These are phyloP conservation scores for Schizonepeta tenuifolia DNA, from an alignment of 257 asterid genomes.

Conservation along the genomic window DNA sequence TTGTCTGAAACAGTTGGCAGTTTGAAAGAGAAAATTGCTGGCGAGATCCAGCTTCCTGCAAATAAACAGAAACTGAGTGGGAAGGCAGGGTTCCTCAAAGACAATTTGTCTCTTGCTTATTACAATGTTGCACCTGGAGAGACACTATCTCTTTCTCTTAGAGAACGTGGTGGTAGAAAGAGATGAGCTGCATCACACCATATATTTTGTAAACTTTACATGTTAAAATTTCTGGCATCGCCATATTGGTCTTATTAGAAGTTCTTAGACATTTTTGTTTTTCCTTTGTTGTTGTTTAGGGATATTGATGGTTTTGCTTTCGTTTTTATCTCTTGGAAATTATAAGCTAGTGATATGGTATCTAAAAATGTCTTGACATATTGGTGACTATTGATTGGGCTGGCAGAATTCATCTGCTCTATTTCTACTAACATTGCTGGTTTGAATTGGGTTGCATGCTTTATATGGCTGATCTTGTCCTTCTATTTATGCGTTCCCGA, in stretches of 20 bases:
- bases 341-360: slow-evolving; percentile 45
- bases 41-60: slow-evolving; percentile 91
- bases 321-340: neutral
- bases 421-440: slow-evolving; percentile 15
- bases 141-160: slow-evolving; percentile 72
- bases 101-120: slow-evolving; percentile 89
- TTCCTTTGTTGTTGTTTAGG: slow-evolving; percentile 33
- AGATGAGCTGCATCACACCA: slow-evolving; percentile 56
- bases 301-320: slow-evolving; percentile 38
- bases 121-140: slow-evolving; percentile 84
- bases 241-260: slow-evolving; percentile 34
- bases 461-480: slow-evolving; percentile 35
- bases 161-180: slow-evolving; percentile 99
- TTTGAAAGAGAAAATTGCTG: slow-evolving; percentile 92
- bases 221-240: slow-evolving; percentile 32
- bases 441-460: slow-evolving; percentile 28
- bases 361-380: slow-evolving; percentile 36
- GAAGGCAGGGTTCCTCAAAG: slow-evolving; percentile 98
- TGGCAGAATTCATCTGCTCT: slow-evolving; percentile 14
- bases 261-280: slow-evolving; percentile 24
- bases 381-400: slow-evolving; percentile 13
- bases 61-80: slow-evolving; percentile 98
- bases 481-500: slow-evolving; percentile 36
- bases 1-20: slow-evolving; percentile 80
- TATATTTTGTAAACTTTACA: slow-evolving; percentile 42